These are phyloP conservation scores for Ceratobasidium sp. DNA, from an alignment of 1,284 basidiomycete genomes.

Conservation along the genomic window DNA sequence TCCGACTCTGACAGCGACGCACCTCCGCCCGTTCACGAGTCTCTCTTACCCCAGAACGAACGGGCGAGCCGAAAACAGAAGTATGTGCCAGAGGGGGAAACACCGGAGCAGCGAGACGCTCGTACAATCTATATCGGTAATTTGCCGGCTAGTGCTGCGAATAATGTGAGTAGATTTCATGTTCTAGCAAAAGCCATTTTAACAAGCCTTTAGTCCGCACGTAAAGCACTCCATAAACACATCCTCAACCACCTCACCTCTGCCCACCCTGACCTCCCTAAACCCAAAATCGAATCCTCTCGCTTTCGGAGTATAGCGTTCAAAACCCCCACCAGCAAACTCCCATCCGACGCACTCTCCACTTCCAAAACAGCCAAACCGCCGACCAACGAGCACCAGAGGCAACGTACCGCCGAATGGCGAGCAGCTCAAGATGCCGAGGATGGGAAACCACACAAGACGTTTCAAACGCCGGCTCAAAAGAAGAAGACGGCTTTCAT, in stretches of 20 bases:
- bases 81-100: conserved; percentile 71
- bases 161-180: conserved; percentile 61
- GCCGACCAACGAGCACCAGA: conserved; percentile 50
- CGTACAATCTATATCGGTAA: conserved; percentile 96
- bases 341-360: conserved; percentile 56
- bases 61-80: conserved; percentile 46
- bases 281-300: conserved; percentile 83
- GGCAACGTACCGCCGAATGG: conserved; percentile 53
- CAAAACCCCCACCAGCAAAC: conserved; percentile 73
- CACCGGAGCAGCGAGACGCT: conserved; percentile 70
- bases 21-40: conserved; percentile 51
- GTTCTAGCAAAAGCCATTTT: not conserved
- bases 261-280: conserved; percentile 44
- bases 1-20: conserved; percentile 44
- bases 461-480: conserved; percentile 78
- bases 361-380: conserved; percentile 42
- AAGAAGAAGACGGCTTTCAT: conserved; percentile 97
- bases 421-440: conserved; percentile 52
- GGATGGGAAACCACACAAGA: conserved; percentile 52
- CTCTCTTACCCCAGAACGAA: conserved; percentile 46
- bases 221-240: conserved; percentile 75
- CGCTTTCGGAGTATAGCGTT: conserved; percentile 92
- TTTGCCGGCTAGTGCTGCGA: conserved; percentile 76
- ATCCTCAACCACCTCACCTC: conserved; percentile 69
- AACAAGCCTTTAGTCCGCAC: conserved; percentile 49